phyloP scores from a whole-genome alignment of 2,329 filamentous ascomycete species.

The Alternaria metachromatica region DNA sequence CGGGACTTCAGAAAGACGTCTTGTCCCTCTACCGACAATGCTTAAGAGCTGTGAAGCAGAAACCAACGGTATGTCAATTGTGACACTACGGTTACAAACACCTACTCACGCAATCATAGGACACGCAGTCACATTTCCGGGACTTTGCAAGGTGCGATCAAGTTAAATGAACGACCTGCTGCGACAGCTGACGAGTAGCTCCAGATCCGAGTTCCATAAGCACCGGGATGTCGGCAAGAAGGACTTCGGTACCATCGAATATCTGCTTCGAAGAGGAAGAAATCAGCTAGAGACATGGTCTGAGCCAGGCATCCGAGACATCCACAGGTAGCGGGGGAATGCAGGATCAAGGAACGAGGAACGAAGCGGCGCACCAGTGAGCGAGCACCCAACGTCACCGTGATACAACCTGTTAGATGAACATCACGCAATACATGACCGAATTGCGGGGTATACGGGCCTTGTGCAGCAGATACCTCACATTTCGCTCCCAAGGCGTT shows the following conservation, averaged over 20 bases:
- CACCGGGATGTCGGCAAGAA: constrained; percentile 74
- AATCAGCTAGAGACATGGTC: constrained; percentile 83
- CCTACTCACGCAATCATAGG: constrained; percentile 49
- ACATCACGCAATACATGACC: background rate
- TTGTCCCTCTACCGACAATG: constrained; percentile 85
- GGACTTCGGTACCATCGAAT: constrained; percentile 86
- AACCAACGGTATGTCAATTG: constrained; percentile 69
- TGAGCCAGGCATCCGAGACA: constrained; percentile 78
- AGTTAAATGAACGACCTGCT: background rate
- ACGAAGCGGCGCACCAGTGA: background rate
- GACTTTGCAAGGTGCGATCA: constrained; percentile 64
- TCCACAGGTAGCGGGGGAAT: constrained; percentile 16
- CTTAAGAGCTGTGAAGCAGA: constrained; percentile 79
- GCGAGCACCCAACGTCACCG: background rate
- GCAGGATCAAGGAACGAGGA: background rate
- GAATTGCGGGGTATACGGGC: background rate
- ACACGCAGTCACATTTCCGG: constrained; percentile 66
- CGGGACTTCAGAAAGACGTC: constrained; percentile 90
- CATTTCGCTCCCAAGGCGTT: background rate
- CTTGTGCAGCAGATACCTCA: background rate
- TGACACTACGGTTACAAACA: background rate
- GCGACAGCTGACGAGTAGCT: constrained; percentile 13
- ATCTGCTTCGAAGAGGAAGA: constrained; percentile 79
- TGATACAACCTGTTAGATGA: background rate
- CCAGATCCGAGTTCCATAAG: constrained; percentile 78